Evolutionary conservation across 192 early-diverging fungal species (phyloP), one percentile per base, ranked within the genome.

Genomic region (Linnemannia schmuckeri): DNA sequence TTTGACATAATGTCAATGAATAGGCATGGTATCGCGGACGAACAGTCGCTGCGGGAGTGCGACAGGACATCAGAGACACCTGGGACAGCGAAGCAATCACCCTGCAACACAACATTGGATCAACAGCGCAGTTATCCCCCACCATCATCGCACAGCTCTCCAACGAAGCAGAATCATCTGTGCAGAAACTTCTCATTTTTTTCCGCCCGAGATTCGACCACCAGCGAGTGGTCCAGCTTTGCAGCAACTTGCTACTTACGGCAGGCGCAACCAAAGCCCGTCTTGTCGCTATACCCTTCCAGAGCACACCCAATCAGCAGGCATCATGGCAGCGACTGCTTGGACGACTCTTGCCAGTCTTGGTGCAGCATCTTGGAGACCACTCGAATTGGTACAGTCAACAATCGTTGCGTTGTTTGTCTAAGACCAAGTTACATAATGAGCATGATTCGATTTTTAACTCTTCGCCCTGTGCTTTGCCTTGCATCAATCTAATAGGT

Each of bases 21-120:
- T 77, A 94, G 93, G 81, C 94, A 27, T 94, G 93, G 88, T 93
- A 90, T 82, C 89, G 93, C n/a, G 91, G 91, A 40, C 79, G 92
- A 63, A 83, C 47, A 70, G 87, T 79, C 37, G 90, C 89, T 33
- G 63, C 49, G 13, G 74, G 79, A 1, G 42, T 86, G 30, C 87
- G 88, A 20, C 61, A 80, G 30, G 66, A 79, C 27, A 61, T 88
- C 33, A 76, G 93, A 55, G 44, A 15, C 5, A 46, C 27, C 22
- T 93, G 91, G 92, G 90, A 92, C 49, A 57, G 55, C 22, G 78
- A 82, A 20, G 71, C 74, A 0, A 9, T 35, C 18, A n/a, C 30
- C 1, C 40, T 86, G 6, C 54, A 74, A 9, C 33, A 85, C 30
- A 42, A 30, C 40, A 37, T 55, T 22, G 30, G 44, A 49, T 74